A percentile compares a stretch with the other conserved stretches of the same genome.
Conservation (phyloP, 352 stramenopile genomes). For the Saprolegnia diclina region DNA sequence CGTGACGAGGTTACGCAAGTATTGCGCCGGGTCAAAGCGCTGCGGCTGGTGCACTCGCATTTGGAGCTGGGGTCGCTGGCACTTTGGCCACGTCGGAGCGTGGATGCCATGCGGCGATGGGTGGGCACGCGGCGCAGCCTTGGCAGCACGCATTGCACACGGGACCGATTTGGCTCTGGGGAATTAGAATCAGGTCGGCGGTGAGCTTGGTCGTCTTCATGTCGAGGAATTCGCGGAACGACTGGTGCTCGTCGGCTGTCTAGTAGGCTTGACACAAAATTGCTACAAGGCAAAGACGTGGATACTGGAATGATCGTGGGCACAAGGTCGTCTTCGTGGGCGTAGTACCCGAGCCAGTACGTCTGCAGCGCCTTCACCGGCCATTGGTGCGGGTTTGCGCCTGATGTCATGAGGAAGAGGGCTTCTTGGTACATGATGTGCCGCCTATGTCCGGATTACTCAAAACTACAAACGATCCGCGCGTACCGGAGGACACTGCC, state of each 20-base stretch:
- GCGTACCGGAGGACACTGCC: constrained; percentile 53
- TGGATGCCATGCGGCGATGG: neutral
- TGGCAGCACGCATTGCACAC: constrained; percentile 64
- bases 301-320: constrained; percentile 43
- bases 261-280: neutral
- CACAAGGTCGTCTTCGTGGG: constrained; percentile 35
- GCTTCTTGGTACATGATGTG: constrained; percentile 75
- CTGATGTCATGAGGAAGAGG: constrained; percentile 49
- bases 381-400: constrained; percentile 59
- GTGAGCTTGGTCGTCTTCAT: neutral
- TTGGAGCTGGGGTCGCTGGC: no score
- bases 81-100: no score
- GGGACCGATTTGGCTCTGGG: constrained; percentile 71
- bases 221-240: constrained; percentile 19
- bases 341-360: constrained; percentile 71
- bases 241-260: neutral
- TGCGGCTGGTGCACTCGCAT: no score
- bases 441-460: constrained; percentile 30
- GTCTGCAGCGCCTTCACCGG: constrained; percentile 56
- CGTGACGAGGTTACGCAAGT: no score
- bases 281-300: neutral
- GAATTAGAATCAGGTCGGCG: constrained; percentile 64
- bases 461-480: neutral
- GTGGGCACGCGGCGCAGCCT: constrained; percentile 44
- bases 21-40: no score